Evolutionary conservation across 495 filamentous ascomycete genomes (phyloP), one percentile per base, ranked within the genome.

Genomic region (Penicillium manginii): DNA sequence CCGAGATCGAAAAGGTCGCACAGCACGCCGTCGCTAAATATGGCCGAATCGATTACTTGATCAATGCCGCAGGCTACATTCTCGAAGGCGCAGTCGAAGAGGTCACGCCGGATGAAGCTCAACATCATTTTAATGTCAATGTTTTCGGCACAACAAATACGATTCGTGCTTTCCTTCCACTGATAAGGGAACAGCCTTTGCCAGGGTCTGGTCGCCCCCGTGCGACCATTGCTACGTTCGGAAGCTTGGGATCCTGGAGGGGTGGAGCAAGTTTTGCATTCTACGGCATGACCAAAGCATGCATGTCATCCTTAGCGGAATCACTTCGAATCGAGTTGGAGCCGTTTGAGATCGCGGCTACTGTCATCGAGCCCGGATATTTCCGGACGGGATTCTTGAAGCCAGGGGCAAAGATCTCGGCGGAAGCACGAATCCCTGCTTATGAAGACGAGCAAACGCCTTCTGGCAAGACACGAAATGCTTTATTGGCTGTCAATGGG

Each of bases 1-100:
- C 22, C 22, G 52, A 56, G 12, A 32, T 64, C 49, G 55, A 76
- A 23, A 65, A 75, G 33, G 23, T 62, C 3, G 58, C 66, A 23
- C 63, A 80, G 21, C 58, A 67, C 21, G 62, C 64, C 4, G 68
- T 69, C 22, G 53, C 59, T 10, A 66, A 71, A n/a, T 61, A 76
- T 50, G 78, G 78, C 12, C 55, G 61, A 14, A 74, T 84, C 50
- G 81, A 83, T 42, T 76, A 81, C 23, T 58, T 84, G 18, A 65
- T 84, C 31, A 83, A 84, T 55, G 80, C 81, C 32, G 79, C 81
- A 2, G 81, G 64, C 7, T 77, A 77, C 49, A 67, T 66, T n/a
- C 56, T 81, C 4, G 52, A 75, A 18, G 81, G 75, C 17, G 61
- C 70, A 8, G 51, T 81, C 14, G 81, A 84, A 53, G 80, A 83